Conservation (phyloP, 108 stramenopile species). For the Skeletonema costatum region DNA sequence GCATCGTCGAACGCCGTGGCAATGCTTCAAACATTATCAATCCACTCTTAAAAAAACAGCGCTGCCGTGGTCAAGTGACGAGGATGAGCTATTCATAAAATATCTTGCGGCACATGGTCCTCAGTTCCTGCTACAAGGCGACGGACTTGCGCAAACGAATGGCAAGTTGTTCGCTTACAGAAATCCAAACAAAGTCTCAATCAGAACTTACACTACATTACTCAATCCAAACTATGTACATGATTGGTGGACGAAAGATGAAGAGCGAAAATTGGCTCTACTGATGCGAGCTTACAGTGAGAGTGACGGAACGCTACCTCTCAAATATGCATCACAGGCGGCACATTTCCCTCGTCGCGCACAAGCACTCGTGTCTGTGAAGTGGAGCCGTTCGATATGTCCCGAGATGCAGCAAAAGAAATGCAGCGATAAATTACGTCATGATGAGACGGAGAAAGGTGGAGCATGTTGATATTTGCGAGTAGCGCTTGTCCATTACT, state of each 20-base stretch:
- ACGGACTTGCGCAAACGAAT: constrained; percentile 25
- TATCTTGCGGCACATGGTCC: constrained; percentile 61
- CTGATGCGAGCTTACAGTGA: constrained; percentile 50
- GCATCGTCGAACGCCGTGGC: constrained; percentile 47
- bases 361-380: constrained; percentile 39
- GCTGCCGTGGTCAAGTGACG: constrained; percentile 54
- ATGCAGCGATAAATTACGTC: neutral
- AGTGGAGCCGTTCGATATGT: constrained; percentile 61
- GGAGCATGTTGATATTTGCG: neutral
- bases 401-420: constrained; percentile 23
- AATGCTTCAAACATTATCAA: constrained; percentile 49
- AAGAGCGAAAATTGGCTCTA: constrained; percentile 45
- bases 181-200: constrained; percentile 25
- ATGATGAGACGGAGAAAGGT: neutral
- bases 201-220: constrained; percentile 43
- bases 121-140: constrained; percentile 44
- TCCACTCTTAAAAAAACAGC: constrained; percentile 34
- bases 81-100: constrained; percentile 65
- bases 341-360: constrained; percentile 55
- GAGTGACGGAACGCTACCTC: constrained; percentile 10
- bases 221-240: constrained; percentile 57
- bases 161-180: constrained; percentile 35
- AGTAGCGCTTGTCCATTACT: neutral
- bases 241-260: constrained; percentile 24
- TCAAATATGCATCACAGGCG: constrained; percentile 6